phyloP scores from a whole-genome alignment of 2,329 filamentous ascomycete species.

The Aspergillus ochraceus region DNA sequence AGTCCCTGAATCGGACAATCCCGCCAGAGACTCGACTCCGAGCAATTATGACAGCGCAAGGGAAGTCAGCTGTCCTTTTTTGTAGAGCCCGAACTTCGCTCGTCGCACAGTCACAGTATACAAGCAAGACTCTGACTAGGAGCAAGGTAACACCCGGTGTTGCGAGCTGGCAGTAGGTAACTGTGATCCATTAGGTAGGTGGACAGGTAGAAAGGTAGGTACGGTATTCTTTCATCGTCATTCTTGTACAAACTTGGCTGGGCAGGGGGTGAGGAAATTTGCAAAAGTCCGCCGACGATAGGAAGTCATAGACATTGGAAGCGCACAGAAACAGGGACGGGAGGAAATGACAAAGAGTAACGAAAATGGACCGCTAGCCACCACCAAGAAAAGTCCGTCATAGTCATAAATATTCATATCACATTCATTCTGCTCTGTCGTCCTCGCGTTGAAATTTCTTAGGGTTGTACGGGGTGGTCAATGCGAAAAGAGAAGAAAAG shows the following conservation, averaged over 20 bases:
- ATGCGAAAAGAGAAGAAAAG: neutral
- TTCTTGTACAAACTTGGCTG: slow-evolving; percentile 4
- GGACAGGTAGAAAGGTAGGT: neutral
- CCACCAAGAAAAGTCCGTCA: neutral
- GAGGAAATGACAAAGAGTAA: no score
- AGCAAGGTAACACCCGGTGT: neutral
- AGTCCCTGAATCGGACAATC: neutral
- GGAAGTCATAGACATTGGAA: neutral
- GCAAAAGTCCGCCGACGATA: neutral
- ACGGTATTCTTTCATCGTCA: neutral
- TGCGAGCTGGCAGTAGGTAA: neutral
- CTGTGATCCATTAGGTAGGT: neutral
- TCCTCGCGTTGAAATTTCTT: slow-evolving; percentile 1
- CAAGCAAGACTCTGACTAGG: neutral
- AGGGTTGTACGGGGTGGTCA: neutral
- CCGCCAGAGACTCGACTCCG: neutral
- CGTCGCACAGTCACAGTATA: neutral
- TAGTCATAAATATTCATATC: slow-evolving; percentile 1
- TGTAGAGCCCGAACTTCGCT: neutral
- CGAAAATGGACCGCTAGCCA: slow-evolving; percentile 11
- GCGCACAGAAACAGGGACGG: neutral
- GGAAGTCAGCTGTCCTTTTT: neutral
- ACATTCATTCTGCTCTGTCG: slow-evolving; percentile 8
- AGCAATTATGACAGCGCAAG: neutral
- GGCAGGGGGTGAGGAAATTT: neutral